Evolutionary conservation across 108 stramenopile genomes (phyloP).

Genomic region (Nitzschia inconspicua): DNA sequence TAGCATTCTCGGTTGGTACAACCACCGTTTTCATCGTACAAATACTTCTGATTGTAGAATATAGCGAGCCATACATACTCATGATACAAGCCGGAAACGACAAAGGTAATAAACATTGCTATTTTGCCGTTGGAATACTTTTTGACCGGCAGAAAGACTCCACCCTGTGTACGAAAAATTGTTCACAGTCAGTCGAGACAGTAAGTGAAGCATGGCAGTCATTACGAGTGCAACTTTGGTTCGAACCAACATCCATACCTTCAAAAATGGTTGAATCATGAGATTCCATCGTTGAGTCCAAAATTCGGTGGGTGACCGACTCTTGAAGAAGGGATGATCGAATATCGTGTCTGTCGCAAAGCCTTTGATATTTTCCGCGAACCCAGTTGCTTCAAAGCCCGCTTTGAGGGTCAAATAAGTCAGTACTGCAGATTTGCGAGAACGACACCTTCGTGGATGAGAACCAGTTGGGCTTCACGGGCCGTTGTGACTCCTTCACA

Average conservation of each 20-base stretch:
- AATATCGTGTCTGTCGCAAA: constrained; percentile 16
- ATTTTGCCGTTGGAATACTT: constrained; percentile 16
- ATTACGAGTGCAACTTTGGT: background rate
- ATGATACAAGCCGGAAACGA: constrained; percentile 49
- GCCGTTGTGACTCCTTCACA: no score
- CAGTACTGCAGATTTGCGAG: background rate
- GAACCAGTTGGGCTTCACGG: background rate
- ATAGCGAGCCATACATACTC: constrained; percentile 38
- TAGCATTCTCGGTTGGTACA: constrained; percentile 16
- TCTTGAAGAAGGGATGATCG: constrained; percentile 34
- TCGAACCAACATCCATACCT: constrained; percentile 11
- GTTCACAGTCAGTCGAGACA: background rate
- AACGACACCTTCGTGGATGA: background rate
- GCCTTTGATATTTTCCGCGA: constrained; percentile 27
- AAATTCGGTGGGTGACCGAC: constrained; percentile 36
- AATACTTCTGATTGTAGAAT: constrained; percentile 21
- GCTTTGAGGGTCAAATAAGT: constrained; percentile 16
- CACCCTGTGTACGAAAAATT: constrained; percentile 13
- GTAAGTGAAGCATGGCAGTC: background rate
- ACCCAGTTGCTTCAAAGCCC: constrained; percentile 16
- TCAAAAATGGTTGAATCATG: constrained; percentile 31
- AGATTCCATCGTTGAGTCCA: constrained; percentile 51
- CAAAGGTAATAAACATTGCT: constrained; percentile 39
- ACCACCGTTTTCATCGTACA: constrained; percentile 1
- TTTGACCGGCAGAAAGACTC: constrained; percentile 38